phyloP scores from a whole-genome alignment of 768 basidiomycete genomes.

The Saitozyma podzolica region DNA sequence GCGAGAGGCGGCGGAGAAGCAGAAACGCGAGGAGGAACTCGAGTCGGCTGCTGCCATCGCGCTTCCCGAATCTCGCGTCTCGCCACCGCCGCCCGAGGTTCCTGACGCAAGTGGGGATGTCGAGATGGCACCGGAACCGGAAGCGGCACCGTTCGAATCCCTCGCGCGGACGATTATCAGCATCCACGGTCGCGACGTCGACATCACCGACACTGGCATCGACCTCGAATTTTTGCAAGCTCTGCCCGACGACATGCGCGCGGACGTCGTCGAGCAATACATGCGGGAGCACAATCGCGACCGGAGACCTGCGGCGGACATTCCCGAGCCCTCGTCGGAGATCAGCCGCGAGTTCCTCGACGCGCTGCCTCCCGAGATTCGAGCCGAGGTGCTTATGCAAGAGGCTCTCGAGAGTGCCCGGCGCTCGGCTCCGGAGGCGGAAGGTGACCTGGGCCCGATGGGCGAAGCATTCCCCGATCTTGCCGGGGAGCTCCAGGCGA shows the following conservation, averaged over 20 bases:
- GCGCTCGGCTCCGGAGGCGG: constrained; percentile 40
- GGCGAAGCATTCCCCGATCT: constrained; percentile 86
- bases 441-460: constrained; percentile 12
- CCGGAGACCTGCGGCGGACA: constrained; percentile 62
- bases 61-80: constrained; percentile 20
- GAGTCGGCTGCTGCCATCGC: constrained; percentile 17
- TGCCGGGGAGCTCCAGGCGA: constrained; percentile 68
- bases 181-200: constrained; percentile 88
- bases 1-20: constrained; percentile 18
- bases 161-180: constrained; percentile 71
- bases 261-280: constrained; percentile 96
- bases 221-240: constrained; percentile 98
- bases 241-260: constrained; percentile 96
- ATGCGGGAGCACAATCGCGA: constrained; percentile 70
- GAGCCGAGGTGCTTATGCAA: constrained; percentile 95
- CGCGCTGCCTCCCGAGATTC: constrained; percentile 91
- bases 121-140: constrained; percentile 43
- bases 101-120: constrained; percentile 12
- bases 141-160: not conserved
- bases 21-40: constrained; percentile 4
- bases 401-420: constrained; percentile 79
- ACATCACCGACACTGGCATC: constrained; percentile 98
- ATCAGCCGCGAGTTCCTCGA: constrained; percentile 95
- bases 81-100: constrained; percentile 18
- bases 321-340: constrained; percentile 66